These are phyloP conservation scores for Croton setiger DNA, from an alignment of 441 rosid species.

Conservation along the genomic window DNA sequence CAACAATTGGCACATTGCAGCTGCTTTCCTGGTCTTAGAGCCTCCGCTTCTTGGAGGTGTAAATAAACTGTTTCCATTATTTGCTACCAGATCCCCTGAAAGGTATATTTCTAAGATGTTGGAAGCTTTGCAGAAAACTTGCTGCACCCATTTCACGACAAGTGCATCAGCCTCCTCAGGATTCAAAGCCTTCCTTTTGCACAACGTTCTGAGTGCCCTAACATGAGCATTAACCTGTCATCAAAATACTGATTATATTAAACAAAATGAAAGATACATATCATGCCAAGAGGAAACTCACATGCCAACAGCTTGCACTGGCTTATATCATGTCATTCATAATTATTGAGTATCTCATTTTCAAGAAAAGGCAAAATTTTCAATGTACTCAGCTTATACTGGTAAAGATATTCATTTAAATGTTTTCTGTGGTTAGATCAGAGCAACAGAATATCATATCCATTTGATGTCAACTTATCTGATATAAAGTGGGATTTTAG, in stretches of 20 bases:
- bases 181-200: conserved; percentile 64
- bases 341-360: background rate
- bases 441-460: background rate
- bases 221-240: conserved; percentile 92
- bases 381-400: background rate
- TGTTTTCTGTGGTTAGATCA: background rate
- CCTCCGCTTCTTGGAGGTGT: conserved; percentile 64
- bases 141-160: conserved; percentile 66
- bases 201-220: conserved; percentile 82
- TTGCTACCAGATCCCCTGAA: conserved; percentile 34
- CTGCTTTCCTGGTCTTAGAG: conserved; percentile 48
- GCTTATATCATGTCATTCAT: background rate
- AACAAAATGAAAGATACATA: conserved; percentile 9
- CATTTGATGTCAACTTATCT: background rate
- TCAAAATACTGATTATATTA: conserved; percentile 17
- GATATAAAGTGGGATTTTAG: background rate
- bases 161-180: conserved; percentile 62
- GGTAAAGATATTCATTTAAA: background rate
- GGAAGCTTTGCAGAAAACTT: conserved; percentile 63
- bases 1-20: conserved; percentile 34
- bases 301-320: background rate
- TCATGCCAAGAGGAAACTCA: background rate
- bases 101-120: conserved; percentile 63
- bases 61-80: conserved; percentile 39
- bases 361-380: background rate